phyloP scores from a whole-genome alignment of 768 basidiomycete species.

The Leccinum broughii region DNA sequence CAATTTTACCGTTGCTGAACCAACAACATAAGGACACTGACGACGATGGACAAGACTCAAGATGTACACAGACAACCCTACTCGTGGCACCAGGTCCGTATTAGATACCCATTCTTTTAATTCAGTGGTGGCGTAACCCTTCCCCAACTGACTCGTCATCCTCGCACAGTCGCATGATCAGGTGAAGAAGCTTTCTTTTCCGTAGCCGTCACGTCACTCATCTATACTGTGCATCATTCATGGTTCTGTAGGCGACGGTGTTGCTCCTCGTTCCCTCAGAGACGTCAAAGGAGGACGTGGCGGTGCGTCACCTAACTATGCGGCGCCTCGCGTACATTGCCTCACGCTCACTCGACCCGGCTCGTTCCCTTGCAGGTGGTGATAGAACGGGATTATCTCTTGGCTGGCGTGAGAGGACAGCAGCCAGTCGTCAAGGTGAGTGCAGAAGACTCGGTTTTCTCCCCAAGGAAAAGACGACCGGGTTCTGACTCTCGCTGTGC shows the following conservation, averaged over 20 bases:
- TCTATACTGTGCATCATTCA: constrained; percentile 19
- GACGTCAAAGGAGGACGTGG: constrained; percentile 69
- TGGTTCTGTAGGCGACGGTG: constrained; percentile 62
- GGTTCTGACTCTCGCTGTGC: constrained; percentile 1
- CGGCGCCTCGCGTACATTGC: neutral
- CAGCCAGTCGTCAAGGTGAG: constrained; percentile 72
- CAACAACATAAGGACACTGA: constrained; percentile 14
- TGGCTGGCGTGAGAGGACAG: constrained; percentile 72
- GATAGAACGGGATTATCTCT: constrained; percentile 68
- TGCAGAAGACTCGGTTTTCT: neutral
- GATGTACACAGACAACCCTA: constrained; percentile 47
- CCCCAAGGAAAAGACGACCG: neutral
- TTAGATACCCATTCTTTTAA: constrained; percentile 4
- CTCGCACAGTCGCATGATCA: constrained; percentile 82
- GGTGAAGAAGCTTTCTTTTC: constrained; percentile 39
- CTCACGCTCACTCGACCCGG: constrained; percentile 1
- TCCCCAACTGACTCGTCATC: constrained; percentile 4
- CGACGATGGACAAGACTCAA: constrained; percentile 27
- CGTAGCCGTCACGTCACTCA: constrained; percentile 10
- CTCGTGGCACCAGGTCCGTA: constrained; percentile 83
- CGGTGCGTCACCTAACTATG: constrained; percentile 43
- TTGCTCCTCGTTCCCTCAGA: constrained; percentile 72
- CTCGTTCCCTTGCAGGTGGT: constrained; percentile 49
- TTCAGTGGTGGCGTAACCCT: constrained; percentile 17
- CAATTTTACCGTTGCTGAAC: constrained; percentile 11